A percentile compares a stretch with the other conserved stretches of the same genome.
Evolutionary conservation across 2,329 filamentous ascomycete species (phyloP).

Genomic region (Stromatinia cepivora): DNA sequence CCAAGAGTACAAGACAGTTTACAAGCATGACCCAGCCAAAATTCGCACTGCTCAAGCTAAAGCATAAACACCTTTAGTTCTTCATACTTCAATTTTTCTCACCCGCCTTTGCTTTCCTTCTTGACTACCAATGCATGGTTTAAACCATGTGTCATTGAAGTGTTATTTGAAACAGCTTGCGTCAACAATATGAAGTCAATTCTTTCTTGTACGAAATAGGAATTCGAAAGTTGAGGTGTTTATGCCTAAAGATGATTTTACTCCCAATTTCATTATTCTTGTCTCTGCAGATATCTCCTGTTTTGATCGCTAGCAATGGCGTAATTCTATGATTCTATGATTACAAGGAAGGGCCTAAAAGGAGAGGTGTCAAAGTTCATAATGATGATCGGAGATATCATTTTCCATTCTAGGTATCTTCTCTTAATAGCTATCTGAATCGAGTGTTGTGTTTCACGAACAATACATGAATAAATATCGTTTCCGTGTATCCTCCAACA

Average conservation of each 20-base stretch:
- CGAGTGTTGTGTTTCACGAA: neutral
- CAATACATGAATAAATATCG: neutral
- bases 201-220: conserved; percentile 6
- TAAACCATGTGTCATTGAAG: neutral
- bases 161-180: neutral
- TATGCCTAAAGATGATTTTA: neutral
- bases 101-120: neutral
- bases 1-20: conserved; percentile 21
- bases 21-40: neutral
- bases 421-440: neutral
- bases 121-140: neutral
- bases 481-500: neutral
- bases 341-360: neutral
- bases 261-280: neutral
- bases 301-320: neutral
- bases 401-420: neutral
- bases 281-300: neutral
- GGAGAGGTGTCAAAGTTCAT: too few species aligned
- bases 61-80: neutral
- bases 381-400: neutral
- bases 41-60: neutral
- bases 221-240: neutral
- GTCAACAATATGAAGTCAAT: neutral
- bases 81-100: neutral
- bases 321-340: neutral